Evolutionary conservation across 2,329 filamentous ascomycete genomes (phyloP).

Genomic region (Fusarium falciforme): DNA sequence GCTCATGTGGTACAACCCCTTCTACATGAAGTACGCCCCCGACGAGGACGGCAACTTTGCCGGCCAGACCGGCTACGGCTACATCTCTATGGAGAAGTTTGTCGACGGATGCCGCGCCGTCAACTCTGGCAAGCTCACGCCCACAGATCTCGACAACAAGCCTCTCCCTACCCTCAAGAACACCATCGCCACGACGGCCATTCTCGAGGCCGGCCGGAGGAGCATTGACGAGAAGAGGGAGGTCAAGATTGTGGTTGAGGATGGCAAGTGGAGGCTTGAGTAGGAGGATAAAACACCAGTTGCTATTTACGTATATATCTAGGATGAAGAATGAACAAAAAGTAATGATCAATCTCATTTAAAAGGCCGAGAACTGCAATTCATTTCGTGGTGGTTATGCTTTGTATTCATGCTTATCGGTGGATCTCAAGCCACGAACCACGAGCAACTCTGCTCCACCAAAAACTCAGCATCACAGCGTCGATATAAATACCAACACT

Average conservation of each 20-base stretch:
- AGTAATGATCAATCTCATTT: constrained; percentile 22
- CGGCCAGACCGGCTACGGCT: constrained; percentile 91
- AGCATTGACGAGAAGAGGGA: constrained; percentile 86
- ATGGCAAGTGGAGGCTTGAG: constrained; percentile 75
- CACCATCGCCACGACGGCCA: constrained; percentile 91
- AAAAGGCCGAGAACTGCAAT: not conserved
- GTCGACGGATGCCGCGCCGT: constrained; percentile 85
- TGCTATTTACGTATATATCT: constrained; percentile 6
- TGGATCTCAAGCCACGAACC: constrained; percentile 22
- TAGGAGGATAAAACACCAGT: constrained; percentile 44
- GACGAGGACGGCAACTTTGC: constrained; percentile 96
- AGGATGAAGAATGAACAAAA: constrained; percentile 27
- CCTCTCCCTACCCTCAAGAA: constrained; percentile 88
- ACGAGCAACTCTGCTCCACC: constrained; percentile 31
- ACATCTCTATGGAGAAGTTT: constrained; percentile 96
- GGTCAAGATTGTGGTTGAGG: constrained; percentile 76
- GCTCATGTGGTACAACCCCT: constrained; percentile 91
- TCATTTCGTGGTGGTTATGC: not conserved
- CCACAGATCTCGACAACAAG: constrained; percentile 82
- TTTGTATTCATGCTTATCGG: constrained; percentile 10
- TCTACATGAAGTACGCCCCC: constrained; percentile 94
- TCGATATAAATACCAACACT: not conserved
- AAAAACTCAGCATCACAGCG: constrained; percentile 28
- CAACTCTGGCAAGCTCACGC: constrained; percentile 77
- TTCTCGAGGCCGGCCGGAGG: constrained; percentile 85